Percentiles rank a stretch among this genome's conserved stretches.
phyloP scores from a whole-genome alignment of 2,329 filamentous ascomycete genomes.

The Sclerotiophoma versabilis region DNA sequence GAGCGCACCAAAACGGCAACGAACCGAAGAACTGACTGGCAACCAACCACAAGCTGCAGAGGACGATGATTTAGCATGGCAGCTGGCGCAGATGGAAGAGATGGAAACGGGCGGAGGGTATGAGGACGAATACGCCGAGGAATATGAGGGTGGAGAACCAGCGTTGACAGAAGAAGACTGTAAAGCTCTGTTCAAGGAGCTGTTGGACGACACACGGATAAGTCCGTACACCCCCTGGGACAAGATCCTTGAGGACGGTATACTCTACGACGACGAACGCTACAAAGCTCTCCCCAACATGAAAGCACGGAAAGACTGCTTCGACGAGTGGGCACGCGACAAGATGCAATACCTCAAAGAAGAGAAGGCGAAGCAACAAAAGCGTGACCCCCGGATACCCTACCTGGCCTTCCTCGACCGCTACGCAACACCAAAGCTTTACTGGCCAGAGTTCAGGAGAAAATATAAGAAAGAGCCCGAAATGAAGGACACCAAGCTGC shows the following conservation, averaged over 20 bases:
- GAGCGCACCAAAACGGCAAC: slow-evolving; percentile 59
- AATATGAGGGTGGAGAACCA: slow-evolving; percentile 72
- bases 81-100: slow-evolving; percentile 87
- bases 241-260: slow-evolving; percentile 81
- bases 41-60: slow-evolving; percentile 76
- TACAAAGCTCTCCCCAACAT: slow-evolving; percentile 86
- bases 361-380: slow-evolving; percentile 75
- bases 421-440: slow-evolving; percentile 87
- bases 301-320: slow-evolving; percentile 80
- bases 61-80: slow-evolving; percentile 92
- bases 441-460: slow-evolving; percentile 95
- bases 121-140: slow-evolving; percentile 66
- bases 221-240: slow-evolving; percentile 94
- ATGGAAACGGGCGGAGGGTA: slow-evolving; percentile 78
- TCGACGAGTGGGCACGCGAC: slow-evolving; percentile 82
- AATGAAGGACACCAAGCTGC: slow-evolving; percentile 73
- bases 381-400: slow-evolving; percentile 80
- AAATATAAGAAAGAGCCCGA: slow-evolving; percentile 83
- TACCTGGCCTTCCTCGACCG: slow-evolving; percentile 84
- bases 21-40: slow-evolving; percentile 53
- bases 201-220: slow-evolving; percentile 81
- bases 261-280: slow-evolving; percentile 81
- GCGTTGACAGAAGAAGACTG: slow-evolving; percentile 78
- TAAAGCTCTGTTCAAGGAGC: slow-evolving; percentile 78
- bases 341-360: slow-evolving; percentile 77